A percentile compares a stretch with the other conserved stretches of the same genome.
phyloP scores from a whole-genome alignment of 2,329 filamentous ascomycete species.

The Fusarium dlaminii region DNA sequence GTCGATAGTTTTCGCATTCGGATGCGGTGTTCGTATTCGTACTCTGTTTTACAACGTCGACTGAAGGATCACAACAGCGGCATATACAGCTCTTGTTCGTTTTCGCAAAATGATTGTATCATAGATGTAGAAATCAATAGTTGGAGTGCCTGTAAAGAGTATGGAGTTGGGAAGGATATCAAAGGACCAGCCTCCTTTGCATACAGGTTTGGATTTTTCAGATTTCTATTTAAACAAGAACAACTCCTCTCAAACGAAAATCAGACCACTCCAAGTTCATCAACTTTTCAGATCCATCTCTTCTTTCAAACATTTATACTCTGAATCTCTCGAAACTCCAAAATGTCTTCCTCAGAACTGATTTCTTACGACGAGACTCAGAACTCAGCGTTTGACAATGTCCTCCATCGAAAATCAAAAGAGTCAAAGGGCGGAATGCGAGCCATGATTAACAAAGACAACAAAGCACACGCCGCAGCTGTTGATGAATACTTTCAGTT shows the following conservation, averaged over 20 bases:
- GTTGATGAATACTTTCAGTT: slow-evolving; percentile 91
- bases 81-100: slow-evolving; percentile 23
- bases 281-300: accelerated
- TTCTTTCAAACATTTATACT: accelerated
- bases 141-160: neutral
- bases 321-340: neutral
- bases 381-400: slow-evolving; percentile 87
- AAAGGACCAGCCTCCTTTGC: neutral
- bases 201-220: neutral
- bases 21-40: slow-evolving; percentile 26
- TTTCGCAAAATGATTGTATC: slow-evolving; percentile 19
- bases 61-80: neutral
- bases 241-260: neutral
- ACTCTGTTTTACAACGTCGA: neutral
- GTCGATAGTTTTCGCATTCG: slow-evolving; percentile 22
- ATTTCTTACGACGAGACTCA: slow-evolving; percentile 81
- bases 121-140: neutral
- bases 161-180: slow-evolving; percentile 5
- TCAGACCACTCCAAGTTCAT: neutral
- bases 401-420: slow-evolving; percentile 76
- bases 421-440: slow-evolving; percentile 73
- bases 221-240: slow-evolving; percentile 16
- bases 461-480: slow-evolving; percentile 75
- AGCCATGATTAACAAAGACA: slow-evolving; percentile 84
- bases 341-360: slow-evolving; percentile 55